These are phyloP conservation scores for Mortierella sp. DNA, from an alignment of 371 early-diverging fungal species.

Conservation along the genomic window DNA sequence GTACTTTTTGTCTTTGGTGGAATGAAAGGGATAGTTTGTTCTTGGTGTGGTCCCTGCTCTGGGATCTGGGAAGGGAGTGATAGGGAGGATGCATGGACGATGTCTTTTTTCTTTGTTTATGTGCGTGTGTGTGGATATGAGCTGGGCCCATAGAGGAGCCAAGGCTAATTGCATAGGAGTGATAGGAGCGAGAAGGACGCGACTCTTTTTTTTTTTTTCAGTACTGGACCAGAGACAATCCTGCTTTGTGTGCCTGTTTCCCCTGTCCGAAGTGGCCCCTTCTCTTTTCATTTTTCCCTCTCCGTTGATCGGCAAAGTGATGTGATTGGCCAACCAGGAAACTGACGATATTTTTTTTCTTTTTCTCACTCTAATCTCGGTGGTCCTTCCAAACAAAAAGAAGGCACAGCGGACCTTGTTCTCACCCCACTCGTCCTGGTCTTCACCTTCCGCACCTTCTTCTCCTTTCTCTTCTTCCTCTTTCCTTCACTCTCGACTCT, in stretches of 20 bases:
- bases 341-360: slow-evolving; percentile 38
- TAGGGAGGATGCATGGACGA: background rate
- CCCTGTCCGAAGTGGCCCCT: background rate
- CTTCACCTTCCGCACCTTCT: background rate
- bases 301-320: background rate
- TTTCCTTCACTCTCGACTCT: background rate
- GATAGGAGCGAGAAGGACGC: background rate
- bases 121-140: background rate
- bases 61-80: background rate
- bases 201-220: background rate
- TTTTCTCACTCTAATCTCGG: background rate
- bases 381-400: background rate
- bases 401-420: background rate
- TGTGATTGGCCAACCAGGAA: slow-evolving; percentile 32
- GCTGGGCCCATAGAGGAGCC: background rate
- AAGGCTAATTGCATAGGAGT: too few relatives aligned
- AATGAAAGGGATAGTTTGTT: background rate
- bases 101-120: background rate
- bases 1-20: background rate
- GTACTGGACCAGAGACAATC: background rate
- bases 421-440: background rate
- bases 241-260: background rate
- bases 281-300: background rate
- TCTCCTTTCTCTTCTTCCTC: slow-evolving; percentile 10
- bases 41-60: background rate